Percentiles rank a stretch among this genome's conserved stretches.
Evolutionary conservation across 1,284 basidiomycete genomes (phyloP).

Genomic region (Ceratobasidium sp.): DNA sequence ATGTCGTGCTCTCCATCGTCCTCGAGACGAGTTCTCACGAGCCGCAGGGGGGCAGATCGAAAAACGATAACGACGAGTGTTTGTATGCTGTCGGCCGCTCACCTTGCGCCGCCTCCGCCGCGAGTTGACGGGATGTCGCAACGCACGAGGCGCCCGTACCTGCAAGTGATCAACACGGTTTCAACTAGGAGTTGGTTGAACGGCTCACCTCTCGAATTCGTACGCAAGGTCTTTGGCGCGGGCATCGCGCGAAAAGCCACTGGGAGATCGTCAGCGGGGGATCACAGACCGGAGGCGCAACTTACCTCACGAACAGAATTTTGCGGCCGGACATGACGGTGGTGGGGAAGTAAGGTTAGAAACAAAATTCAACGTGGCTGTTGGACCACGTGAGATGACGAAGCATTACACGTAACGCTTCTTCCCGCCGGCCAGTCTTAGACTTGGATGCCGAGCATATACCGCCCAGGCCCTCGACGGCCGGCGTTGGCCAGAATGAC

Average conservation of each 20-base stretch:
- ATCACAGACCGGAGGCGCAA: background rate
- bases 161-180: conserved; percentile 48
- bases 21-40: conserved; percentile 37
- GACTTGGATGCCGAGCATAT: background rate
- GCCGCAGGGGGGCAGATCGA: conserved; percentile 8
- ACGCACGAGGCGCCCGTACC: conserved; percentile 77
- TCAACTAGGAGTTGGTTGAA: conserved; percentile 17
- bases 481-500: background rate
- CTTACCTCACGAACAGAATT: conserved; percentile 36
- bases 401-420: conserved; percentile 15
- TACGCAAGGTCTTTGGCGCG: conserved; percentile 83
- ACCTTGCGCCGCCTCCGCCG: conserved; percentile 63
- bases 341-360: conserved; percentile 7
- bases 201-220: conserved; percentile 81
- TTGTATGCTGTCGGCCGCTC: conserved; percentile 16
- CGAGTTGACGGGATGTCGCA: conserved; percentile 90
- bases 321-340: conserved; percentile 33
- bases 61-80: conserved; percentile 21
- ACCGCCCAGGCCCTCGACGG: background rate
- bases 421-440: background rate
- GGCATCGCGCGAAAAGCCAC: conserved; percentile 79
- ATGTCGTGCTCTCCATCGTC: conserved; percentile 16
- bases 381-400: conserved; percentile 7
- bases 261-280: conserved; percentile 45
- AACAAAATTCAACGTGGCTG: conserved; percentile 32